phyloP scores from a whole-genome alignment of 1,284 basidiomycete species.

The Puccinia coronata region DNA sequence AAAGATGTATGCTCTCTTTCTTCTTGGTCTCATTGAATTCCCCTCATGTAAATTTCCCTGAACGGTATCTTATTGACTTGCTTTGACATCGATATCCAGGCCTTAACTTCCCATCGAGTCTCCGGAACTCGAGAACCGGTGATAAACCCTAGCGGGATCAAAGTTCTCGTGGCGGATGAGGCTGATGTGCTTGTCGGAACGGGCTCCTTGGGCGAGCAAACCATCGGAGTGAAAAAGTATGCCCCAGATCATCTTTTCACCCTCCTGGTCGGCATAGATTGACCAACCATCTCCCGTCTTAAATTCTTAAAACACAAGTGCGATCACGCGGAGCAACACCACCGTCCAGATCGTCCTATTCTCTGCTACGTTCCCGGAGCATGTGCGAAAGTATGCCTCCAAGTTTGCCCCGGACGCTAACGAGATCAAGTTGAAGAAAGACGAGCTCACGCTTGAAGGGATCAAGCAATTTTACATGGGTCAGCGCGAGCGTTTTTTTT shows the following conservation, averaged over 20 bases:
- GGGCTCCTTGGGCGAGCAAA: constrained; percentile 90
- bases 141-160: constrained; percentile 72
- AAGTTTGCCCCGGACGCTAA: constrained; percentile 93
- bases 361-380: constrained; percentile 95
- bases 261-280: not conserved
- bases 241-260: constrained; percentile 54
- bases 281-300: not conserved
- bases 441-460: constrained; percentile 89
- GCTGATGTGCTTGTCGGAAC: constrained; percentile 98
- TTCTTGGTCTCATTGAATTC: not conserved
- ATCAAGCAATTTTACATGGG: constrained; percentile 98
- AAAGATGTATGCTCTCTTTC: constrained; percentile 68
- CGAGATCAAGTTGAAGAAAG: constrained; percentile 92
- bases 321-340: constrained; percentile 53
- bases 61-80: not conserved
- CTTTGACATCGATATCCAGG: constrained; percentile 52
- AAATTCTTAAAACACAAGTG: not conserved
- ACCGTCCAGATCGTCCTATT: constrained; percentile 87
- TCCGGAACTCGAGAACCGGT: constrained; percentile 44
- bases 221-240: constrained; percentile 88
- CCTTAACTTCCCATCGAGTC: constrained; percentile 44
- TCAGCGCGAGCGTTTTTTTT: constrained; percentile 57
- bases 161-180: constrained; percentile 95
- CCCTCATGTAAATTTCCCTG: constrained; percentile 65
- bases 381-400: constrained; percentile 82